phyloP scores from a whole-genome alignment of 1,284 basidiomycete genomes.

The Moesziomyces antarcticus region DNA sequence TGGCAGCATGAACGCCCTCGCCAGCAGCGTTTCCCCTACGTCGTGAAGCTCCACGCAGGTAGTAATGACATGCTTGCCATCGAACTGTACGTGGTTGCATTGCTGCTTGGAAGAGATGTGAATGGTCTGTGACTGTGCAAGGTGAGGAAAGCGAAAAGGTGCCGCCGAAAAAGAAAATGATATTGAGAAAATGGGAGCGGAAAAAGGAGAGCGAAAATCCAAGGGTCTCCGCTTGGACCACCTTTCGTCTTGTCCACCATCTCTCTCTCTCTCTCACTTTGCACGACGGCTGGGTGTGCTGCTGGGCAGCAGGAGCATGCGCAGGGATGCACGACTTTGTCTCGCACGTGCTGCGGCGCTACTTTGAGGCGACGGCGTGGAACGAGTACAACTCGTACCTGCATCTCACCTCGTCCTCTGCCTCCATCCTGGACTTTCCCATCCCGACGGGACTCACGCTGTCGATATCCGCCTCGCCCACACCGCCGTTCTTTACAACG shows the following conservation, averaged over 20 bases:
- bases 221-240: conserved; percentile 9
- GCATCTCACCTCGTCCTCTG: conserved; percentile 85
- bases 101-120: too few species aligned
- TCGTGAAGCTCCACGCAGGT: conserved; percentile 1
- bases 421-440: conserved; percentile 79
- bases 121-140: too few species aligned
- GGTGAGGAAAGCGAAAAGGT: too few species aligned
- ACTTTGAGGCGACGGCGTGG: conserved; percentile 91
- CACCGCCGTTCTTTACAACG: conserved; percentile 83
- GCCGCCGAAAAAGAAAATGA: too few species aligned
- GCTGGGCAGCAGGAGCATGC: too few species aligned
- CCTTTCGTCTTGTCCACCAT: neutral
- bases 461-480: conserved; percentile 87
- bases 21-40: conserved; percentile 30
- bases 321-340: conserved; percentile 64
- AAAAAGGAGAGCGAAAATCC: too few species aligned
- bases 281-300: too few species aligned
- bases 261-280: neutral
- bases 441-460: conserved; percentile 82
- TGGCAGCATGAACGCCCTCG: conserved; percentile 39
- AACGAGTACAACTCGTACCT: conserved; percentile 94
- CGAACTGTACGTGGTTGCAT: too few species aligned
- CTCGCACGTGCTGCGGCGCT: conserved; percentile 84
- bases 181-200: too few species aligned
- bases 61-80: neutral